Evolutionary conservation across 805 yeast species (phyloP).

Genomic region (Cyberlindnera xishuangbannaensis): DNA sequence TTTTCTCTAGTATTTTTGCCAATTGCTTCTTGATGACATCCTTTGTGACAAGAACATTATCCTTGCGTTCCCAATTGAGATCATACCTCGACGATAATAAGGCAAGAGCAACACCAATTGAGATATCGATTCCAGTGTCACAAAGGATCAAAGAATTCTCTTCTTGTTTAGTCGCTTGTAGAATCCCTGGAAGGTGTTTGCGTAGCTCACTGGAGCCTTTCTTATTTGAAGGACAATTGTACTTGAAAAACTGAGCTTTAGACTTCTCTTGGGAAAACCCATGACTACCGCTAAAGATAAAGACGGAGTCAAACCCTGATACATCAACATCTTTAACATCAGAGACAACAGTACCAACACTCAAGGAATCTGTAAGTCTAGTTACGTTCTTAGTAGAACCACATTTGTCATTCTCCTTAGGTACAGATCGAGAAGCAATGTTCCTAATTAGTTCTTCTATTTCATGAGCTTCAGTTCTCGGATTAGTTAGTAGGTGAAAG

Average conservation of each 20-base stretch:
- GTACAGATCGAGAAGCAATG: no score
- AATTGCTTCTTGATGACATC: constrained; percentile 51
- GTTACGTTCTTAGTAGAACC: constrained; percentile 4
- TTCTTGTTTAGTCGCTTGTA: constrained; percentile 25
- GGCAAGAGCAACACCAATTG: constrained; percentile 53
- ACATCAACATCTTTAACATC: constrained; percentile 4
- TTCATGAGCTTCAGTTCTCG: constrained; percentile 16
- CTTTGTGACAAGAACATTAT: constrained; percentile 34
- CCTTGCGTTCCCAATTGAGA: constrained; percentile 32
- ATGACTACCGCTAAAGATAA: constrained; percentile 11
- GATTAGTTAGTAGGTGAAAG: constrained; percentile 25
- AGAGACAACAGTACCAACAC: constrained; percentile 20
- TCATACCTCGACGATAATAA: constrained; percentile 43
- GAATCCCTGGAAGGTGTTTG: constrained; percentile 37
- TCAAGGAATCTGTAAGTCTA: constrained; percentile 14
- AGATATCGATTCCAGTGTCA: constrained; percentile 59
- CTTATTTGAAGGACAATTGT: constrained; percentile 36
- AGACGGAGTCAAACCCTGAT: constrained; percentile 3
- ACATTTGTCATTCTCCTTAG: background rate
- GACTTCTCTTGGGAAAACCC: no score
- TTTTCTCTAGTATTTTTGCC: constrained; percentile 38
- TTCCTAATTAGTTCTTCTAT: constrained; percentile 27
- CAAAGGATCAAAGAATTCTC: constrained; percentile 40
- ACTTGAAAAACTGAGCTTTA: background rate
- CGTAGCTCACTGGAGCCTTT: constrained; percentile 64